phyloP scores from a whole-genome alignment of 192 early-diverging fungal genomes.

The Paraglomus occultum region DNA sequence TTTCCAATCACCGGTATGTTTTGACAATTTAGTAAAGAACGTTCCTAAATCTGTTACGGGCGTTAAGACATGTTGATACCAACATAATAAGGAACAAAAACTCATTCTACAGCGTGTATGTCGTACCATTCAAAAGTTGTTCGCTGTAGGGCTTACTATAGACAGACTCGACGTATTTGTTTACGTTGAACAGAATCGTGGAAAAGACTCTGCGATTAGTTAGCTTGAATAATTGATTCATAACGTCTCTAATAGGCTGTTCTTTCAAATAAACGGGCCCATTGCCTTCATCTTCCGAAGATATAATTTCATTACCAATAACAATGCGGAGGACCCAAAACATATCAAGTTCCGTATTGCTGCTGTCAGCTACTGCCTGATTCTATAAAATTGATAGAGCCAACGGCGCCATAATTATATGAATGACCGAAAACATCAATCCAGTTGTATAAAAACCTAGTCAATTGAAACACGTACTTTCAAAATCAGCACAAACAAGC shows the following conservation, averaged over 20 bases:
- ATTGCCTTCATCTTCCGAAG: constrained; percentile 34
- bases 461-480: constrained; percentile 42
- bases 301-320: constrained; percentile 49
- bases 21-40: constrained; percentile 42
- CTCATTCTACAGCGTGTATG: neutral
- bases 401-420: no score
- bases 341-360: constrained; percentile 49
- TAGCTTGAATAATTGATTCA: constrained; percentile 42
- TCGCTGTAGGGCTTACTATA: constrained; percentile 48
- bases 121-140: constrained; percentile 42
- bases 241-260: constrained; percentile 57
- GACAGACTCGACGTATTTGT: constrained; percentile 52
- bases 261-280: constrained; percentile 46
- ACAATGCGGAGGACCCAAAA: constrained; percentile 53
- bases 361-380: constrained; percentile 40
- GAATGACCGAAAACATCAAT: no score
- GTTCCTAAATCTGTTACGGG: constrained; percentile 32
- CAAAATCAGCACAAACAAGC: constrained; percentile 62
- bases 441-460: no score
- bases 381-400: constrained; percentile 1
- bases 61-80: neutral
- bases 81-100: neutral
- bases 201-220: constrained; percentile 42
- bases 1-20: constrained; percentile 46
- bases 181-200: constrained; percentile 50